Base-by-base conservation (phyloP, 2,329 filamentous ascomycete genomes). In the Trichoderma endophyticum region DNA sequence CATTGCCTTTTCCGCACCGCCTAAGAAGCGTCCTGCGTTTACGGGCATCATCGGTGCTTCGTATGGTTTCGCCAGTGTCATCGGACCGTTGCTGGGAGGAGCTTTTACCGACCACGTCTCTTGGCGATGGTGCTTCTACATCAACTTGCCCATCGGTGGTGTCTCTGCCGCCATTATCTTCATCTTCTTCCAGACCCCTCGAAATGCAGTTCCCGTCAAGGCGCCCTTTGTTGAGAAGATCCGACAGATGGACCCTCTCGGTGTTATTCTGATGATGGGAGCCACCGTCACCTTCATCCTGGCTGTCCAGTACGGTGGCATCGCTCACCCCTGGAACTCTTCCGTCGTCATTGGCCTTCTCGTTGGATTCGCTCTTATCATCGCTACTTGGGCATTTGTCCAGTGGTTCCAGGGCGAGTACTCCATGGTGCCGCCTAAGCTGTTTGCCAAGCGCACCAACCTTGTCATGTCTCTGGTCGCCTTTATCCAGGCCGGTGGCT, bases 231-330 rank as follows among this genome's bases (percentile, higher is more conserved):
- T 77, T 6, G 83, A 86, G 75, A 86, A 86, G 78, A 67, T 86
- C 21, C 77, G 82, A 0, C 84, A 87, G 74, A 83, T 87, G 79
- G 86, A 88, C 73, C 79, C 83, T 4, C 72, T 83, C 2, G 86
- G 86, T 2, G 80, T 82, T 6, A 76, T 82, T 24, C 75, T 86
- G 43, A 77, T 88, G 57, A 84, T 87, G 82, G 79, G 79, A 74
- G 77, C 80, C 76, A 78, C 82, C 78, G 74, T 86, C 77, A 77
- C 79, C 74, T 81, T 83, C 73, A 79, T 87, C 64, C 80, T 86
- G 4, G 85, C 84, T 21, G 78, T 87, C 1, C 84, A 86, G 75
- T 86, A 83, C 77, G 85, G 84, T 64, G 85, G 85, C 4, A 78
- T 81, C 32, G 80, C 80, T 0, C 79, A 86, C 66, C 62, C 80